Base-by-base conservation (phyloP, 768 basidiomycete genomes). In the Xerocomus spinulosus region DNA sequence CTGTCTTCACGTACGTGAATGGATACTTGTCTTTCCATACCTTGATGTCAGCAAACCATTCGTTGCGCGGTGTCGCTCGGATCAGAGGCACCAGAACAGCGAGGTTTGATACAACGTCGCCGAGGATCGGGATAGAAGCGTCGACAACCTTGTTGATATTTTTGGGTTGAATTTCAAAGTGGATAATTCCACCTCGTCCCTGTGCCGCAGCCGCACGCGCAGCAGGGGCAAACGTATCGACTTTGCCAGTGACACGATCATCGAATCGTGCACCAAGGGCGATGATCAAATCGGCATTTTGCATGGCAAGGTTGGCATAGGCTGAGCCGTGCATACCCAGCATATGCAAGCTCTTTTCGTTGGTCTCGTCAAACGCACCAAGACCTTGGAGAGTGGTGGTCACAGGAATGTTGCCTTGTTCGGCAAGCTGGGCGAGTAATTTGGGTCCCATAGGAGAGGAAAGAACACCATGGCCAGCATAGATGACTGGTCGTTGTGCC, bases 81-180 rank as follows among this genome's bases (percentile, higher is more conserved):
- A 96, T 84, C 68, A 85, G 59, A 6, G 92, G 93, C 9, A 96
- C 85, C 58, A 99, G 79, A 13, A 82, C 73, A 8, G 79, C 81
- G 57, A 99, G 69, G 64, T 89, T 93, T 44, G 84, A 73, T 24
- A 87, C 79, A 48, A 98, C 95, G 63, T 99, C 96, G 29, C 96
- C 96, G 25, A 96, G 77, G 61, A 99, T 77, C 41, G 96, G 92
- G 49, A 97, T 88, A 39, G 87, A 83, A 18, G 96, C 95, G 44
- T 99, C 83, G 44, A 98, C 82, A 51, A 99, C 93, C 70, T 99
- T 99, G 80, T 99, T 99, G 69, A 99, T 79, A 70, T 99, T 99
- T 78, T 99, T 98, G 38, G 96, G 92, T 73, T 83, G 82, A 56
- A 98, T 94, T 74, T 99, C 96, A 62, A 99, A 98, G 73, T 99